A percentile compares a stretch with the other conserved stretches of the same genome.
These are phyloP conservation scores for Nakaseomyces bracarensis DNA, from an alignment of 1,139 yeast genomes.

Conservation along the genomic window DNA sequence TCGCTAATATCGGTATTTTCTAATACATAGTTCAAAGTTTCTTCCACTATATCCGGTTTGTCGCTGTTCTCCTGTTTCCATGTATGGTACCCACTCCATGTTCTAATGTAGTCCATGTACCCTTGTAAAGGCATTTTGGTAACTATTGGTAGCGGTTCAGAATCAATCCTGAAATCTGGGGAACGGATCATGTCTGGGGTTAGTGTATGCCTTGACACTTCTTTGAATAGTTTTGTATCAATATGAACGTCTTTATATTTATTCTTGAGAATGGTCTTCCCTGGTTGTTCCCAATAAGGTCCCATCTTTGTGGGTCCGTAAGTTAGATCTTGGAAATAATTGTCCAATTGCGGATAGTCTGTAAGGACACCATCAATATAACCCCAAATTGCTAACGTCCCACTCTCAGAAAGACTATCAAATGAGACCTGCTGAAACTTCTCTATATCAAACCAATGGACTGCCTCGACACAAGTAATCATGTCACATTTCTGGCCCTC, in stretches of 20 bases:
- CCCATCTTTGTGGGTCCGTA: slow-evolving; percentile 47
- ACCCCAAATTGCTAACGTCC: slow-evolving; percentile 70
- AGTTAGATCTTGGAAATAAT: slow-evolving; percentile 32
- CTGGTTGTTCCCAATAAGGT: slow-evolving; percentile 66
- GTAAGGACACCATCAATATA: slow-evolving; percentile 57
- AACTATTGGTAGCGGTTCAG: slow-evolving; percentile 35
- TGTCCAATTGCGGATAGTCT: slow-evolving; percentile 34
- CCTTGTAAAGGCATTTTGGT: slow-evolving; percentile 38
- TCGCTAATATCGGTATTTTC: slow-evolving; percentile 28
- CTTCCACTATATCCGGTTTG: slow-evolving; percentile 20
- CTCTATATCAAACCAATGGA: slow-evolving; percentile 63
- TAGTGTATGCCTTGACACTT: slow-evolving; percentile 36
- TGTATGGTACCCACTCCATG: slow-evolving; percentile 63
- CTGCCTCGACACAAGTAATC: slow-evolving; percentile 66
- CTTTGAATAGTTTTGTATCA: slow-evolving; percentile 36
- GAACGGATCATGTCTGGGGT: slow-evolving; percentile 30
- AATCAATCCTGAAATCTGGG: slow-evolving; percentile 8
- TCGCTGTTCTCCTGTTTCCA: slow-evolving; percentile 38
- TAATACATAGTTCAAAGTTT: slow-evolving; percentile 22
- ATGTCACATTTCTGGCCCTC: slow-evolving; percentile 40
- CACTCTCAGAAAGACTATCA: slow-evolving; percentile 47
- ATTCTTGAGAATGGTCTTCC: slow-evolving; percentile 44
- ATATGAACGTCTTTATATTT: slow-evolving; percentile 38
- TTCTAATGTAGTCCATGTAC: slow-evolving; percentile 44
- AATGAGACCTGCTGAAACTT: slow-evolving; percentile 44